Base-by-base conservation (phyloP, 805 yeast genomes). In the Sugiyamaella floridensis region DNA sequence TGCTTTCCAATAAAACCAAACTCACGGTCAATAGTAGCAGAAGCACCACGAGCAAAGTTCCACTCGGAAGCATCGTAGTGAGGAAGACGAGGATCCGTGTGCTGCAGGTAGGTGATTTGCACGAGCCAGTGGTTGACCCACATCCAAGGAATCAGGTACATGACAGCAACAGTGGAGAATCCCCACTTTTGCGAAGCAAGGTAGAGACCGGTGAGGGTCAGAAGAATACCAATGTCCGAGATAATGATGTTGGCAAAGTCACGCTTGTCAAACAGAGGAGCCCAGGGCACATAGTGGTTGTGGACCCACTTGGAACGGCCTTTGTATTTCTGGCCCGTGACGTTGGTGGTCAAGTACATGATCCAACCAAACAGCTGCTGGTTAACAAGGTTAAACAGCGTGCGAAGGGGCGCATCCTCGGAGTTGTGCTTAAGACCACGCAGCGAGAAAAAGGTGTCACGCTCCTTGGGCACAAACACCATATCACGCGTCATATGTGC, bases 121-220 rank as follows among this genome's bases (percentile, higher is more conserved):
- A 88, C 95, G 59, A 87, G 76, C 96, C 96, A 87, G 73, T 88
- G 95, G 79, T 87, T 87, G 59, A 85, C 89, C 71, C 83, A 83
- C 50, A 85, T 59, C 71, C 83, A 87, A 34, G 96, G 96, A 40
- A 87, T 57, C 57, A 83, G 74, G 84, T 89, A 87, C 75, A 83
- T 79, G 58, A 86, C 76, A 52, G 80, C 67, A 56, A 83, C 71
- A 65, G 79, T 76, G 71, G 80, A 82, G 41, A 71, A 74, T 42
- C 95, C 95, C 64, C 77, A 82, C 57, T 69, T 70, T 61, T 78
- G 69, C 67, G 77, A 74, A 82, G 87, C 81, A 48, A 75, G 70
- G 72, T 82, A 82, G 51, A 83, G 72, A 43, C 78, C 76, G 45
- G 76, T 63, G 11, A 71, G 58, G 67, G 82, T 82, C 54, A 75